These are phyloP conservation scores for Naganishia randhawae DNA, from an alignment of 768 basidiomycete genomes.

Conservation along the genomic window DNA sequence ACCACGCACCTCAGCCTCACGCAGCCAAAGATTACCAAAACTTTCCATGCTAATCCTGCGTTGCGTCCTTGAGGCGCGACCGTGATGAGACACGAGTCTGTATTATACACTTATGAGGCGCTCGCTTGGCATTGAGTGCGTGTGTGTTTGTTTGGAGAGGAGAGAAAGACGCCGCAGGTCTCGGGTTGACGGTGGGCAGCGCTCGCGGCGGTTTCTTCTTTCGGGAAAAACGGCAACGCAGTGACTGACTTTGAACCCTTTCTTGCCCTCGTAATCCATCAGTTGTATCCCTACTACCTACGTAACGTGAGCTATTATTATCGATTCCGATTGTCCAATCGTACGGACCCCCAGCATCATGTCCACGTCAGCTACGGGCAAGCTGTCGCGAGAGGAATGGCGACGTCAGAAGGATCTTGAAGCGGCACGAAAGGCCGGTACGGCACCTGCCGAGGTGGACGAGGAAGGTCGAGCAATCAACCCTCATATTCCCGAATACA, in stretches of 20 bases:
- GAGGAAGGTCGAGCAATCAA: constrained; percentile 94
- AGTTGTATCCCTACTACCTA: constrained; percentile 14
- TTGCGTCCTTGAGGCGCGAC: constrained; percentile 20
- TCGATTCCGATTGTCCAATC: background rate
- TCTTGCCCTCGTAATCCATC: constrained; percentile 11
- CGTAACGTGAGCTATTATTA: constrained; percentile 18
- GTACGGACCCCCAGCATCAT: background rate
- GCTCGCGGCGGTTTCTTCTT: constrained; percentile 11
- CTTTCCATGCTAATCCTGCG: constrained; percentile 32
- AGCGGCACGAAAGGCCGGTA: constrained; percentile 96
- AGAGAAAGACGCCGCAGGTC: background rate
- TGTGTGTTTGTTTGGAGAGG: background rate
- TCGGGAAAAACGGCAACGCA: constrained; percentile 8
- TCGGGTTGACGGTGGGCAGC: background rate
- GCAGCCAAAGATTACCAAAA: constrained; percentile 27
- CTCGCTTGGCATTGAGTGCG: constrained; percentile 11
- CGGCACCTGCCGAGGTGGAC: constrained; percentile 90
- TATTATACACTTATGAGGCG: constrained; percentile 28
- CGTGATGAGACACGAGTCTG: constrained; percentile 25
- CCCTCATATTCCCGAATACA: constrained; percentile 99
- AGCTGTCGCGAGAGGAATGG: constrained; percentile 90
- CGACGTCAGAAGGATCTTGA: constrained; percentile 94
- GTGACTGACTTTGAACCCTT: constrained; percentile 23
- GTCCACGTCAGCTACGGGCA: constrained; percentile 58
- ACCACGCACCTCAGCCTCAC: background rate